Percentiles rank a stretch among this genome's conserved stretches.
phyloP scores from a whole-genome alignment of 768 basidiomycete species.

The Phylloporus sp. region DNA sequence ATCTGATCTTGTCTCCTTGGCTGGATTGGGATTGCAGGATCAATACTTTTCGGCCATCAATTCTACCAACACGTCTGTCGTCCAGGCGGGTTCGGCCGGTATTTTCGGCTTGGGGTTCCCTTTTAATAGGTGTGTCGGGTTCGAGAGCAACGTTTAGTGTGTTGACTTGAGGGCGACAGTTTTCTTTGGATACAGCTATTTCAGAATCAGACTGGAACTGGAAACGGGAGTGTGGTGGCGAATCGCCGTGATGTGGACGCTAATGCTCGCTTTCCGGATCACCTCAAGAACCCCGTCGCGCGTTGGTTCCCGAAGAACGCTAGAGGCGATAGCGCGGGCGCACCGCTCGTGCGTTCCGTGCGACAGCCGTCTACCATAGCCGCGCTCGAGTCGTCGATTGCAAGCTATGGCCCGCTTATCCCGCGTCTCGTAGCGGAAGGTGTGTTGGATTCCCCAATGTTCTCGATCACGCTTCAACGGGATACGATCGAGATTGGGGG shows the following conservation, averaged over 20 bases:
- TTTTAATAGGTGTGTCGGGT: conserved; percentile 49
- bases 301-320: conserved; percentile 19
- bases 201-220: conserved; percentile 9
- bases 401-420: conserved; percentile 41
- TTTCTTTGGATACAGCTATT: conserved; percentile 44
- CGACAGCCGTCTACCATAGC: conserved; percentile 13
- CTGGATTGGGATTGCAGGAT: conserved; percentile 42
- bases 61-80: conserved; percentile 60
- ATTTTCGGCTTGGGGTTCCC: conserved; percentile 78
- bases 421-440: conserved; percentile 40
- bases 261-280: conserved; percentile 1
- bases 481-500: conserved; percentile 65
- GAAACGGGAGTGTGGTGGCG: neutral
- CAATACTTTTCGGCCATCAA: conserved; percentile 67
- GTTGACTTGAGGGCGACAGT: conserved; percentile 26
- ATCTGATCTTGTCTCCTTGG: conserved; percentile 50
- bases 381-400: conserved; percentile 39
- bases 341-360: conserved; percentile 3
- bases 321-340: neutral
- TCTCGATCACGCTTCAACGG: conserved; percentile 61
- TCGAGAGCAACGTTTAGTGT: neutral
- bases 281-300: conserved; percentile 9
- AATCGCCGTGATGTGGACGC: conserved; percentile 3
- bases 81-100: conserved; percentile 52
- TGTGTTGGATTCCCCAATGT: conserved; percentile 41